Evolutionary conservation across 805 yeast genomes (phyloP), one percentile per base, ranked within the genome.

Genomic region (Lachancea quebecensis): DNA sequence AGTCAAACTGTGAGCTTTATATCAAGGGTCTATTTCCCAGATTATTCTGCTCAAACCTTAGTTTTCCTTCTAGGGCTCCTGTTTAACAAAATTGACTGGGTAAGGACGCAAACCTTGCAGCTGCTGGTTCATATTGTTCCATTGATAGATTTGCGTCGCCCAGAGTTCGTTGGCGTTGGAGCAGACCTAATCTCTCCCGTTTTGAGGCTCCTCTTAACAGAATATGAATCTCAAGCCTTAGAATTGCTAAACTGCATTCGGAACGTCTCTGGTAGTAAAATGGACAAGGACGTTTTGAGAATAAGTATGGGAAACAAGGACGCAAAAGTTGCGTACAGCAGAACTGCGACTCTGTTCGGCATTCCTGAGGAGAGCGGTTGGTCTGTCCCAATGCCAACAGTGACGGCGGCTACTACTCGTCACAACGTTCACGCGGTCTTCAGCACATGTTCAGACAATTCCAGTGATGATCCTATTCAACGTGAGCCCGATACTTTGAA

Each of bases 401-500:
- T 88, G 36, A 82, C 93, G 1, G 88, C 96, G 0, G 84, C 95
- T 0, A 77, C 85, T 12, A 86, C 98, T 1, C 71, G 97, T 52
- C 87, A 86, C 59, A 93, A 93, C 57, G 95, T 93, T 1, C 98
- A 93, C 63, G 90, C 98, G 0, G 98, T 93, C 2, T 93, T 86
- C 59, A 80, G 89, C 28, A 86, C 96, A 0, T 91, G 97, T 58
- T 75, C 77, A 61, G 59, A 55, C 15, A 56, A 51, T 29, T 47
- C 52, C 21, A 33, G 49, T 2, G 60, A 50, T 2, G 55, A 54
- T 14, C 51, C 49, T 7, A 42, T 45, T 9, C 39, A 50, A 4
- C 50, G 52, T 29, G 58, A 59, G 16, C 47, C 55, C 17, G 51
- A 50, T 36, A 47, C 45, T 17, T 35, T 56, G 35, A 60, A 56